Base-by-base conservation (phyloP, 78 protist genomes). In the Protostelium mycophagum region DNA sequence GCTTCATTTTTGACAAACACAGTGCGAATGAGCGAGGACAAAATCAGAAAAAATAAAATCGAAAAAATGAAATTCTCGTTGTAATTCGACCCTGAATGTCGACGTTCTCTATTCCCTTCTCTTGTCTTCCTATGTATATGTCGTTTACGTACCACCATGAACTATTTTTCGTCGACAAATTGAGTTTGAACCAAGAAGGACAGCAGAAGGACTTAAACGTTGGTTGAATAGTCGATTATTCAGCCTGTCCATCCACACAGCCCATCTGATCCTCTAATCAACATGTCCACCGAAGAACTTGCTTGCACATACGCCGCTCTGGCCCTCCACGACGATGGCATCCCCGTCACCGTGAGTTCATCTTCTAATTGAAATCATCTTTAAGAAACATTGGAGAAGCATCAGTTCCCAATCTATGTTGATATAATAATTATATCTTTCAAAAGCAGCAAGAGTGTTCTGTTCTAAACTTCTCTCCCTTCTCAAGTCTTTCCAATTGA, bases 261-360 rank as follows among this genome's bases (percentile, higher is more conserved):
- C n/a, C n/a, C n/a, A n/a, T n/a, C n/a, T n/a, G n/a, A n/a, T n/a
- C n/a, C n/a, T n/a, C 73, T 51, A 51, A 16, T 51, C 73, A 51
- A 51, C 5, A 51, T 51, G 73, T 25, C 31, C 73, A 51, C 73
- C 16, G 73, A 51, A 16, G 96, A 94, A 92, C 93, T 96, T 38
- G 97, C 97, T 25, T 94, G 96, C 91, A 86, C 89, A 88, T 96
- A 96, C 94, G 92, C 97, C 39, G 95, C 94, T 36, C 95, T 96
- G 86, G 88, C 91, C 94, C 92, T 91, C 83, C 96, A 96, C 88
- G 97, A 96, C 84, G 97, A 94, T 35, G 93, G 93, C 25, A 34
- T 92, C n/a, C 94, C 91, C 84, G 87, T 90, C 93, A 90, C 97
- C 34, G 88, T 84, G 73, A 29, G 85, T 63, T 38, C 83, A 1